Conservation (phyloP, 495 filamentous ascomycete genomes). For the Penicillium crystallinum region DNA sequence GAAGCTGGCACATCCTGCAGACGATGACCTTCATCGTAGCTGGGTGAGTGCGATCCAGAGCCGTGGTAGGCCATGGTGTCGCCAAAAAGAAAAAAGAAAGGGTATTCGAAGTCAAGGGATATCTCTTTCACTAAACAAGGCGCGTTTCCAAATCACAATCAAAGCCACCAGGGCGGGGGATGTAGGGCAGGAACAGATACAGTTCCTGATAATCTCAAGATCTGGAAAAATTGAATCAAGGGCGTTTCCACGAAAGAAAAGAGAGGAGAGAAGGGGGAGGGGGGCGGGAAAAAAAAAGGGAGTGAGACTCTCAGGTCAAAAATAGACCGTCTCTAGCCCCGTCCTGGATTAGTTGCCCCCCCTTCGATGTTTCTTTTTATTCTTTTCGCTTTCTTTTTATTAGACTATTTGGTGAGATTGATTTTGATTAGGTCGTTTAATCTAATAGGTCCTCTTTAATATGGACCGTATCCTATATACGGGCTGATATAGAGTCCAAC, state of each 20-base stretch:
- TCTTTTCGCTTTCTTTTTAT: neutral
- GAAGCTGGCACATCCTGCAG: constrained; percentile 59
- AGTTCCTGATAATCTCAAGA: neutral
- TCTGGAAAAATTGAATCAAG: neutral
- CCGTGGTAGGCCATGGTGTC: constrained; percentile 51
- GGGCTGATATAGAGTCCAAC: too few relatives aligned
- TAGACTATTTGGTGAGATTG: neutral
- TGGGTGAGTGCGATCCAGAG: constrained; percentile 33
- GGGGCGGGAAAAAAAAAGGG: constrained; percentile 12
- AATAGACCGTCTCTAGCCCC: constrained; percentile 23
- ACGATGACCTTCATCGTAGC: constrained; percentile 49
- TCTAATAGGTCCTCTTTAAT: too few relatives aligned
- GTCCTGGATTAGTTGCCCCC: constrained; percentile 8
- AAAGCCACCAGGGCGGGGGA: constrained; percentile 3
- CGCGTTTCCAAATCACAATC: neutral
- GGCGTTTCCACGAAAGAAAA: constrained; percentile 2
- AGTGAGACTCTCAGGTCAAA: constrained; percentile 21
- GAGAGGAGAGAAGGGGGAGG: constrained; percentile 8
- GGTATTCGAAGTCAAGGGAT: constrained; percentile 8
- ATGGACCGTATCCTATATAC: too few relatives aligned
- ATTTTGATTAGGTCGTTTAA: neutral
- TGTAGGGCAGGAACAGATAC: neutral
- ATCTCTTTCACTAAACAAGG: constrained; percentile 2
- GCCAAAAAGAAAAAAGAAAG: constrained; percentile 9
- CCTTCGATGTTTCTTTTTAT: neutral